These are phyloP conservation scores for Entomortierella beljakovae DNA, from an alignment of 192 early-diverging fungal genomes.

Conservation along the genomic window DNA sequence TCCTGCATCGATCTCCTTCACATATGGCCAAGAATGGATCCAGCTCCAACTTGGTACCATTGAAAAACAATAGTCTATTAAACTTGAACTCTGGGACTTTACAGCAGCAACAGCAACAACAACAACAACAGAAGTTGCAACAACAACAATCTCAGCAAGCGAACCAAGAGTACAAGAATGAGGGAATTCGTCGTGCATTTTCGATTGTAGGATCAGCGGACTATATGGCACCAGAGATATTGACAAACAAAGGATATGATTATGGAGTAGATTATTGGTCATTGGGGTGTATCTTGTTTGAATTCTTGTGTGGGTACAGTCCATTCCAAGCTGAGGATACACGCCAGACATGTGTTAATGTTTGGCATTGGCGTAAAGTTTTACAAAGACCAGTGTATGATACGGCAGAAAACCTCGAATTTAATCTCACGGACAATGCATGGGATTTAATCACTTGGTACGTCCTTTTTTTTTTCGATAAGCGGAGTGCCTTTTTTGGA, in stretches of 20 bases:
- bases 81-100: no score
- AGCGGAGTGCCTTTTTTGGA: not conserved
- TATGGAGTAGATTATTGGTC: conserved; percentile 85
- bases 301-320: conserved; percentile 75
- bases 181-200: conserved; percentile 72
- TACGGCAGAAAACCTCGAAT: conserved; percentile 76
- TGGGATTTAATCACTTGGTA: conserved; percentile 78
- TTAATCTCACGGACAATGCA: conserved; percentile 79
- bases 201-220: conserved; percentile 89
- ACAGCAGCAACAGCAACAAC: not conserved
- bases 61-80: conserved; percentile 32
- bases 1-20: conserved; percentile 38
- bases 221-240: conserved; percentile 91
- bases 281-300: conserved; percentile 82
- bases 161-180: conserved; percentile 39
- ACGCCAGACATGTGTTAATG: conserved; percentile 84
- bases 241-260: conserved; percentile 73
- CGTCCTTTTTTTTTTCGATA: not conserved
- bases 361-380: conserved; percentile 83
- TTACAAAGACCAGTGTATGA: conserved; percentile 84
- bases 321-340: conserved; percentile 80
- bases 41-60: conserved; percentile 7
- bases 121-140: conserved; percentile 1
- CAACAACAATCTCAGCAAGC: not conserved
- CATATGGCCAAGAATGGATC: conserved; percentile 32